phyloP scores from a whole-genome alignment of 495 filamentous ascomycete genomes.

The Ascobolus immersus region DNA sequence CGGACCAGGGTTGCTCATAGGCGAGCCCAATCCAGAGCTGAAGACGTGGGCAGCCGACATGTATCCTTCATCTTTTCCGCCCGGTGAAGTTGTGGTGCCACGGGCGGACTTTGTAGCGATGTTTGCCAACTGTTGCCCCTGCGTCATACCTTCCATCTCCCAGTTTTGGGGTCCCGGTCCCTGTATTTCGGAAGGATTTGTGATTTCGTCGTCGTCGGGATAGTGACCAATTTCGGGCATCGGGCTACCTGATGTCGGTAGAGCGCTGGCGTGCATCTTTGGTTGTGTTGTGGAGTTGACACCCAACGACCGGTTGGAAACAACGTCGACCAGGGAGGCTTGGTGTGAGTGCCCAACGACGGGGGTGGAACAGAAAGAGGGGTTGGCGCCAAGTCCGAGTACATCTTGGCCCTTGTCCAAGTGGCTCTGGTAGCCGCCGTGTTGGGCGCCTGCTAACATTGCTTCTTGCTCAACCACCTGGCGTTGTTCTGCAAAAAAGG shows the following conservation, averaged over 20 bases:
- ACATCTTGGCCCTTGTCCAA: constrained; percentile 14
- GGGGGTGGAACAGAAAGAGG: constrained; percentile 16
- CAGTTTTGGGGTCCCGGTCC: constrained; percentile 23
- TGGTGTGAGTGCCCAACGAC: constrained; percentile 10
- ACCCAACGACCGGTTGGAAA: constrained; percentile 11
- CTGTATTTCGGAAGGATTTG: constrained; percentile 52
- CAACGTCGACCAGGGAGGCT: constrained; percentile 16
- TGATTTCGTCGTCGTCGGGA: constrained; percentile 40
- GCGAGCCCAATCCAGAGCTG: constrained; percentile 17
- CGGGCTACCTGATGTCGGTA: constrained; percentile 34
- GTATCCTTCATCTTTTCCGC: constrained; percentile 59
- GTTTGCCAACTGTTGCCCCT: background rate
- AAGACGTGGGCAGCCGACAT: constrained; percentile 65
- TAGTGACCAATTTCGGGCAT: constrained; percentile 41
- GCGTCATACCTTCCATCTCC: too few relatives aligned
- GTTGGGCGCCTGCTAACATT: constrained; percentile 9
- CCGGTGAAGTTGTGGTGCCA: constrained; percentile 8
- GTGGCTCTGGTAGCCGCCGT: constrained; percentile 8
- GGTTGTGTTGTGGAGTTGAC: constrained; percentile 6
- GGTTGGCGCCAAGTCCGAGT: constrained; percentile 14
- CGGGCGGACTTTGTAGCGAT: background rate
- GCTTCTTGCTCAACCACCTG: constrained; percentile 13
- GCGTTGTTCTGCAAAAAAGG: constrained; percentile 14
- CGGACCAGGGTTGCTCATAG: constrained; percentile 14
- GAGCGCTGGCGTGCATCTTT: constrained; percentile 32